Conservation (phyloP, 768 basidiomycete species). For the Saitozyma sp. region DNA sequence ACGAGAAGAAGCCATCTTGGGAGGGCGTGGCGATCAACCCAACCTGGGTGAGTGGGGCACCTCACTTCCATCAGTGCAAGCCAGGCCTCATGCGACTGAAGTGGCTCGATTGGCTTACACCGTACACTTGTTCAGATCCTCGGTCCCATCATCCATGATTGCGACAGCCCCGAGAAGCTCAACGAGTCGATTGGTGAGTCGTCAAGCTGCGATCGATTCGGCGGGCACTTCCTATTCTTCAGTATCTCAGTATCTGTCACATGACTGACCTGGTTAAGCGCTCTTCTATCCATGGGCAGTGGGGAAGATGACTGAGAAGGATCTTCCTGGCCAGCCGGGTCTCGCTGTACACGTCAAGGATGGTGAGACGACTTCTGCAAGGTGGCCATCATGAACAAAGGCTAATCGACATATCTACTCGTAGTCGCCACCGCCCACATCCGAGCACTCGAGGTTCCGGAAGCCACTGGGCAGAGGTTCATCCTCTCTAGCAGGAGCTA, state of each 20-base stretch:
- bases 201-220: too few species aligned
- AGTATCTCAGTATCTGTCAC: too few species aligned
- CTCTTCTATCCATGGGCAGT: slow-evolving; percentile 38
- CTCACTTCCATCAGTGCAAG: too few species aligned
- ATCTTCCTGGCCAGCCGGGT: slow-evolving; percentile 26
- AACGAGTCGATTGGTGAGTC: slow-evolving; percentile 53
- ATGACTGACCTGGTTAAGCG: slow-evolving; percentile 9
- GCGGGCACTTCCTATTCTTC: too few species aligned
- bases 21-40: slow-evolving; percentile 49
- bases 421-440: slow-evolving; percentile 61
- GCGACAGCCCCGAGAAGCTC: slow-evolving; percentile 51
- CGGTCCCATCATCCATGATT: slow-evolving; percentile 55
- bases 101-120: too few species aligned
- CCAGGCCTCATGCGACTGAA: too few species aligned
- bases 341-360: slow-evolving; percentile 22
- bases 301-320: slow-evolving; percentile 46
- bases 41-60: too few species aligned
- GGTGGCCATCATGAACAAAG: too few species aligned
- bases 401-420: too few species aligned
- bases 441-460: slow-evolving; percentile 58
- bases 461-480: slow-evolving; percentile 61
- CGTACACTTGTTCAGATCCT: slow-evolving; percentile 39
- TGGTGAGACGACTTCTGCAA: too few species aligned
- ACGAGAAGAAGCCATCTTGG: slow-evolving; percentile 46
- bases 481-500: slow-evolving; percentile 55